Base-by-base conservation (phyloP, 73 alveolate genomes). In the Blepharisma japonicum region DNA sequence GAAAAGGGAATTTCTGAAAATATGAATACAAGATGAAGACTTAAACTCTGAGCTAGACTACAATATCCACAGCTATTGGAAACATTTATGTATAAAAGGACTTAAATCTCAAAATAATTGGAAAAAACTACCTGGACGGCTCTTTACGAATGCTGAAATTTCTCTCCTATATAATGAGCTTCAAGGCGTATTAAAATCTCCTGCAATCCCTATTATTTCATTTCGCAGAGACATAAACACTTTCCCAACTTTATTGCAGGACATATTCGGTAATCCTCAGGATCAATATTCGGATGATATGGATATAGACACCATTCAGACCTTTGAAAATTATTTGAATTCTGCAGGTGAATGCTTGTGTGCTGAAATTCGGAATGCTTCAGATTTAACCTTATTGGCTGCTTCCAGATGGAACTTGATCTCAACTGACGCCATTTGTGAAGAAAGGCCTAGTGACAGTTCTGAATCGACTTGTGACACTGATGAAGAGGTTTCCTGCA, bases 221-320 rank as follows among this genome's bases (percentile, higher is more conserved):
- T 25, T 61, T 61, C 39, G 74, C 14, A 61, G 74, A 25, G 74
- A 61, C 2, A 61, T 61, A 14, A 14, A 14, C 47, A 9, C 74
- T 11, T 14, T 61, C 47, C 46, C 74, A 9, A 61, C 74, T 9
- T 61, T 61, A 39, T 8, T 25, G 47, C 74, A 61, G 47, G 74
- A 61, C 47, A 14, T 61, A 9, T 39, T 61, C 11, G 74, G 47
- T 1, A 61, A 61, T 39, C 74, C 74, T 61, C 47, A 61, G 14
- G 74, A 61, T 39, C 74, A 61, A 39, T 5, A 18, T 39, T 18
- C 23, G 2, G 47, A n/a, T 1, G 74, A 61, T 61, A 9, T 14
- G 14, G 74, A 61, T 14, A 14, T 61, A 8, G 74, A 25, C 14
- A 8, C 14, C 14, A 8, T 20, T 61, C 42, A 32, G 42, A 32